Evolutionary conservation across 169 alveolate species (phyloP).

Genomic region (Cryptosporidium tyzzeri): DNA sequence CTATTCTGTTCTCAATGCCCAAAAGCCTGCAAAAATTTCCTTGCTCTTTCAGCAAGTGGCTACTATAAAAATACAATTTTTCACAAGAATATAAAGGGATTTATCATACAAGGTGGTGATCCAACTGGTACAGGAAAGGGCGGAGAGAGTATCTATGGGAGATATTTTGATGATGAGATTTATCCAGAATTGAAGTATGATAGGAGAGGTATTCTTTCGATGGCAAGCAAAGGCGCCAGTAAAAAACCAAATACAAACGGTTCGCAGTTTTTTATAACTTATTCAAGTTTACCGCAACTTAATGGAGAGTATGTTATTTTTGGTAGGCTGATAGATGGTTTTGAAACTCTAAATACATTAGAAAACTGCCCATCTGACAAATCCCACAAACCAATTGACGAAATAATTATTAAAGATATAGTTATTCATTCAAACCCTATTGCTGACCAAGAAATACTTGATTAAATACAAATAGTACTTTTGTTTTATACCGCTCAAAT

Average conservation of each 20-base stretch:
- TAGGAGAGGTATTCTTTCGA: slow-evolving; percentile 89
- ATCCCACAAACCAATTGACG: slow-evolving; percentile 86
- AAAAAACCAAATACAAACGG: slow-evolving; percentile 90
- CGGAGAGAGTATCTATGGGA: slow-evolving; percentile 96
- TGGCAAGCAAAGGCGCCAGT: slow-evolving; percentile 90
- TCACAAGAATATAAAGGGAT: slow-evolving; percentile 94
- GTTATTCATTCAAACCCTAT: slow-evolving; percentile 73
- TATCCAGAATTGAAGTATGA: slow-evolving; percentile 93
- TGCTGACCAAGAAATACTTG: slow-evolving; percentile 47
- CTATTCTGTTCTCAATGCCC: slow-evolving; percentile 85
- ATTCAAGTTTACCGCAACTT: slow-evolving; percentile 92
- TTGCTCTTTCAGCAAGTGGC: slow-evolving; percentile 87
- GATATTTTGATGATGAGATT: slow-evolving; percentile 95
- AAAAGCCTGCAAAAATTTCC: slow-evolving; percentile 89
- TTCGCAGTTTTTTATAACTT: slow-evolving; percentile 92
- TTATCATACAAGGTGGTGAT: slow-evolving; percentile 98
- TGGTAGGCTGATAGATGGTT: slow-evolving; percentile 92
- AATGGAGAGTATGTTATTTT: slow-evolving; percentile 91
- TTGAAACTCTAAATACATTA: slow-evolving; percentile 90
- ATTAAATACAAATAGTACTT: background rate
- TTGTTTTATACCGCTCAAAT: background rate
- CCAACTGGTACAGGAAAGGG: slow-evolving; percentile 98
- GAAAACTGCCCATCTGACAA: slow-evolving; percentile 86
- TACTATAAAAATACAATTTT: slow-evolving; percentile 89
- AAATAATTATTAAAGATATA: slow-evolving; percentile 82